Evolutionary conservation across 345 rosid species (phyloP), one percentile per base, ranked within the genome.

Genomic region (Toxicodendron radicans): DNA sequence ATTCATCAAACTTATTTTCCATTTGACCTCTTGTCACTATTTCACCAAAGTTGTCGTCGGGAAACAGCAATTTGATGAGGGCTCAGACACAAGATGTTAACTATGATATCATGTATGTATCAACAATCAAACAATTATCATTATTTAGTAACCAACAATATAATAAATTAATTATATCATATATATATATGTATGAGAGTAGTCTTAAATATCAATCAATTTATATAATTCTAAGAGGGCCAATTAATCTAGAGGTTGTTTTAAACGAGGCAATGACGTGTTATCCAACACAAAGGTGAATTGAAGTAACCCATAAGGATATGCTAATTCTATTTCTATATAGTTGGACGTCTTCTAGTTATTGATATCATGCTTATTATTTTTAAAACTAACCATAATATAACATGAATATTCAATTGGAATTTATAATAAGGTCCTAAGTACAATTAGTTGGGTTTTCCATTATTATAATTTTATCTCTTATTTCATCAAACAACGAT

Each of bases 231-330:
- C 32, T 53, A n/a, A 70, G 38, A 74, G 23, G 16, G 30, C 32
- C 71, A 60, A 67, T 53, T 35, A 24, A 33, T 7, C 7, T 3
- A 48, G 57, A 2, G 30, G 23, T 18, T 16, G 64, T 1, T 51
- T 16, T 61, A 17, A 53, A 48, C 23, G 66, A 45, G 32, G 67
- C 70, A 38, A 58, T 80, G 86, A 70, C 86, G 84, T 84, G 84
- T 74, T 68, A 79, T 72, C 78, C 76, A 77, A 75, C 76, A 21
- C 60, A 65, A 68, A 11, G 76, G 71, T 76, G 82, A 80, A 75
- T 81, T 81, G 84, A 79, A 84, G 85, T 81, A 79, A 72, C 64
- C 74, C 76, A 52, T n/a, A 81, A 84, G 83, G 13, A 66, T 66
- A 51, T 51, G n/a, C 17, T 51, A 51, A 16, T 16, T 35, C 7